These are phyloP conservation scores for Rhizopus stolonifer DNA, from an alignment of 371 early-diverging fungal genomes.

Conservation along the genomic window DNA sequence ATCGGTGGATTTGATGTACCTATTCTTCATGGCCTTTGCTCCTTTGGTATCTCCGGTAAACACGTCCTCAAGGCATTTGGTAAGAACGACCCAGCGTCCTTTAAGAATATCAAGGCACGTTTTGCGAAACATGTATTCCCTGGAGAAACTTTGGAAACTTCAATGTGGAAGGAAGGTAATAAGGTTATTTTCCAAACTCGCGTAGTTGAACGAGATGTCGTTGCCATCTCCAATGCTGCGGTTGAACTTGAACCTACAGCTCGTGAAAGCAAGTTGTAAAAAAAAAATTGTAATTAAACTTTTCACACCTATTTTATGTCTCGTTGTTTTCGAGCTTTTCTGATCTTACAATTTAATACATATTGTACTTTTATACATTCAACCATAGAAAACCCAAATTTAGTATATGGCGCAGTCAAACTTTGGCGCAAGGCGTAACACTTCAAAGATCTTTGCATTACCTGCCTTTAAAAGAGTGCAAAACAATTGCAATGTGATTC, in stretches of 20 bases:
- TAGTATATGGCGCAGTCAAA: constrained; percentile 66
- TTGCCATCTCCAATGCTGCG: constrained; percentile 86
- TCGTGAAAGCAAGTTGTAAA: constrained; percentile 49
- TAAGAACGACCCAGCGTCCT: constrained; percentile 63
- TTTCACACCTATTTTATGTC: neutral
- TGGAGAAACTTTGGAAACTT: constrained; percentile 94
- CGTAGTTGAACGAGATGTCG: constrained; percentile 87
- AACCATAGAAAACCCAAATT: constrained; percentile 70
- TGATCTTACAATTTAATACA: neutral
- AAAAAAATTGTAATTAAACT: too few relatives aligned
- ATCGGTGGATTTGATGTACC: constrained; percentile 95
- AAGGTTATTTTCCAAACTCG: constrained; percentile 91
- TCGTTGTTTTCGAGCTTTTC: neutral
- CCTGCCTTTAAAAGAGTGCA: constrained; percentile 71
- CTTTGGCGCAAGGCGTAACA: constrained; percentile 69
- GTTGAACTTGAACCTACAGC: constrained; percentile 60
- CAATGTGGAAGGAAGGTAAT: constrained; percentile 91
- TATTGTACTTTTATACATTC: constrained; percentile 51
- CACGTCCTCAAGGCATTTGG: constrained; percentile 81
- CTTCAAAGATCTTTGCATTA: neutral
- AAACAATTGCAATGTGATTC: constrained; percentile 79
- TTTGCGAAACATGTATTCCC: constrained; percentile 93
- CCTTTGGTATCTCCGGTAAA: constrained; percentile 89
- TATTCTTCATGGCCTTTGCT: constrained; percentile 94
- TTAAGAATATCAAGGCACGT: constrained; percentile 89